Percentiles rank a stretch among this genome's conserved stretches.
These are phyloP conservation scores for Omphalotus guepiniiformis DNA, from an alignment of 768 basidiomycete genomes.

Conservation along the genomic window DNA sequence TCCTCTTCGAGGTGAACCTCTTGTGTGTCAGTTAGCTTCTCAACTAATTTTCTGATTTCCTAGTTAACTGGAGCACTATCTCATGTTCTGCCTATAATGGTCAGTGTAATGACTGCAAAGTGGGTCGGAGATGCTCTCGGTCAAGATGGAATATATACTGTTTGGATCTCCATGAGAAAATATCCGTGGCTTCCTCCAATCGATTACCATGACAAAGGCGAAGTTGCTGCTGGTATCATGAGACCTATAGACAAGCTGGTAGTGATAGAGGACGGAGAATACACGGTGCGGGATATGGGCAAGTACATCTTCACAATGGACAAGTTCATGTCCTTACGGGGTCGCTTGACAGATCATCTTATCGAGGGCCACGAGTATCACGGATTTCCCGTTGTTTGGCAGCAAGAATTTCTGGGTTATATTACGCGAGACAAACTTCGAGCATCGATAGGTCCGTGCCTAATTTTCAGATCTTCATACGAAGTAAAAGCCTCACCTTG, in stretches of 20 bases:
- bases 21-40: too few relatives aligned
- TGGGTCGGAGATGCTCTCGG: conserved; percentile 73
- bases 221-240: conserved; percentile 60
- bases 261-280: conserved; percentile 46
- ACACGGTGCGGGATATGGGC: conserved; percentile 49
- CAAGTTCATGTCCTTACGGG: conserved; percentile 7
- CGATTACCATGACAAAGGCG: conserved; percentile 62
- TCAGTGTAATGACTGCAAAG: conserved; percentile 72
- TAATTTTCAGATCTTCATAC: background rate
- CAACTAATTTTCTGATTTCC: background rate
- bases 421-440: conserved; percentile 53
- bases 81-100: conserved; percentile 81
- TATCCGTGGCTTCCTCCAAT: conserved; percentile 69
- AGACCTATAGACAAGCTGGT: conserved; percentile 45
- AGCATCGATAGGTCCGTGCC: conserved; percentile 28
- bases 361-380: conserved; percentile 43
- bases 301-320: conserved; percentile 10
- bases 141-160: conserved; percentile 64
- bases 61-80: conserved; percentile 72
- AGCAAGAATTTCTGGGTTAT: conserved; percentile 53
- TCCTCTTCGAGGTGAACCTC: conserved; percentile 68
- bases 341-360: conserved; percentile 30
- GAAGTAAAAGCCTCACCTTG: too few relatives aligned
- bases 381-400: conserved; percentile 62
- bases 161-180: conserved; percentile 67